phyloP scores from a whole-genome alignment of 2,329 filamentous ascomycete genomes.

The Scedosporium apiospermum region DNA sequence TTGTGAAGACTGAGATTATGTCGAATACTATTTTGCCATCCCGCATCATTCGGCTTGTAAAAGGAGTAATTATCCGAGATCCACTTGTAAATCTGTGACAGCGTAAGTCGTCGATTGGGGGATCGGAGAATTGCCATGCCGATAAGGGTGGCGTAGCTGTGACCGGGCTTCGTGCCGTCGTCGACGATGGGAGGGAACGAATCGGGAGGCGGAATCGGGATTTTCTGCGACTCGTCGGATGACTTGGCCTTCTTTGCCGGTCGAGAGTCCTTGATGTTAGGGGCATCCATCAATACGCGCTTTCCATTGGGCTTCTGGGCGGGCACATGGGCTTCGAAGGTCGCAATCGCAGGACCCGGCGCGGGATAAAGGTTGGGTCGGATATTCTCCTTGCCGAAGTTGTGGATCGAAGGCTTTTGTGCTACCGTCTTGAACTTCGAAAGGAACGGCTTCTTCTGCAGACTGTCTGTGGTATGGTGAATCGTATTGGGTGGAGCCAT shows the following conservation, averaged over 20 bases:
- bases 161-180: conserved; percentile 78
- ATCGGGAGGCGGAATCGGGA: conserved; percentile 48
- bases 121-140: conserved; percentile 94
- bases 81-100: conserved; percentile 98
- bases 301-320: conserved; percentile 41
- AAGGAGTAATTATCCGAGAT: conserved; percentile 92
- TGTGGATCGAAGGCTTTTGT: conserved; percentile 40
- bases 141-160: conserved; percentile 91
- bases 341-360: conserved; percentile 35
- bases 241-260: conserved; percentile 58
- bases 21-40: conserved; percentile 98
- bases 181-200: conserved; percentile 78
- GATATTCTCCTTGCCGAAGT: conserved; percentile 47
- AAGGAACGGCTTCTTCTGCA: conserved; percentile 56
- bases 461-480: conserved; percentile 52
- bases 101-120: conserved; percentile 70
- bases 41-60: conserved; percentile 74
- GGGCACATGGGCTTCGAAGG: not conserved
- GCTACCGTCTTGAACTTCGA: conserved; percentile 49
- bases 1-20: conserved; percentile 97
- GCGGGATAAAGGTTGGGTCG: conserved; percentile 41
- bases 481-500: conserved; percentile 55
- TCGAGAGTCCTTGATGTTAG: conserved; percentile 60
- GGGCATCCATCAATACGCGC: conserved; percentile 61
- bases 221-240: conserved; percentile 22